Evolutionary conservation across 768 basidiomycete genomes (phyloP).

Genomic region (Boletellus ananas): DNA sequence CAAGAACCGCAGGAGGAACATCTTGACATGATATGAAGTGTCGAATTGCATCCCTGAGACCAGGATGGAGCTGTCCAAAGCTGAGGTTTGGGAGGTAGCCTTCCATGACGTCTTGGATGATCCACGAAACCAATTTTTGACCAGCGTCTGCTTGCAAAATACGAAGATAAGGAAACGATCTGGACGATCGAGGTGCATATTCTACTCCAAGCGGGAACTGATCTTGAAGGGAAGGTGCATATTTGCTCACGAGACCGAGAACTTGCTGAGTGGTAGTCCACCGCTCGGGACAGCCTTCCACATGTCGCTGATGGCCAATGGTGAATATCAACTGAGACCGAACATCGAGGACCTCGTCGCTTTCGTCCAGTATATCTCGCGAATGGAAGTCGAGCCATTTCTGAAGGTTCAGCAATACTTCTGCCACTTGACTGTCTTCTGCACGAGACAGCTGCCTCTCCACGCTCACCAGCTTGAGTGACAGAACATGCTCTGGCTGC

Average conservation of each 20-base stretch:
- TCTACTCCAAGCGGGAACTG: slow-evolving; percentile 12
- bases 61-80: too few relatives aligned
- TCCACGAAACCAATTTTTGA: slow-evolving; percentile 7
- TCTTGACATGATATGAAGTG: slow-evolving; percentile 22
- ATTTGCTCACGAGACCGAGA: slow-evolving; percentile 15
- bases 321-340: slow-evolving; percentile 49
- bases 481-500: slow-evolving; percentile 51
- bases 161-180: slow-evolving; percentile 26
- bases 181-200: slow-evolving; percentile 6
- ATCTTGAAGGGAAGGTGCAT: background rate
- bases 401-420: slow-evolving; percentile 14
- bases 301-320: slow-evolving; percentile 31
- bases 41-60: slow-evolving; percentile 10
- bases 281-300: slow-evolving; percentile 32
- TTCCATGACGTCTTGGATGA: slow-evolving; percentile 16
- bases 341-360: slow-evolving; percentile 31
- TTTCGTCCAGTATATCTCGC: slow-evolving; percentile 21
- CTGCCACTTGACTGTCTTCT: slow-evolving; percentile 19
- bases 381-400: slow-evolving; percentile 18
- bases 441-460: slow-evolving; percentile 1
- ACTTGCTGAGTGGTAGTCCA: slow-evolving; percentile 7
- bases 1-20: background rate
- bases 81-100: slow-evolving; percentile 13
- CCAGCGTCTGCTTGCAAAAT: slow-evolving; percentile 15
- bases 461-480: slow-evolving; percentile 39